Base-by-base conservation (phyloP, 805 yeast genomes). In the Metschnikowia gruessii region DNA sequence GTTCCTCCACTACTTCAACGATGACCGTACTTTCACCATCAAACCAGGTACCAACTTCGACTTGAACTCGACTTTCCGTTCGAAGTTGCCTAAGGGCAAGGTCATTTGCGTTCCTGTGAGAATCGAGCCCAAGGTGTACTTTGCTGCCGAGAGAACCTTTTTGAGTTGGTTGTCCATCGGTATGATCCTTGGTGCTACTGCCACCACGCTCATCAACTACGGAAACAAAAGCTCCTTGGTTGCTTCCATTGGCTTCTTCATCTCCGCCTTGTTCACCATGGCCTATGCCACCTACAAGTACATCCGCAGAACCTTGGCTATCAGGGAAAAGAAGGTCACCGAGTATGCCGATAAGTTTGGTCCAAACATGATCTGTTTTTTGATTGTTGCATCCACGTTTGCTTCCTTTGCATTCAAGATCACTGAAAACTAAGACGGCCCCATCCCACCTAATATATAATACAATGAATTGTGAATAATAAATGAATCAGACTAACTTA, bases 71-170 rank as follows among this genome's bases (percentile, higher is more conserved):
- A 65, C 75, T 7, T 65, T 66, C 76, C 81, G 57, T 45, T 75
- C 83, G 52, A 69, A 66, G 49, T 86, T 94, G 10, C 98, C 99
- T 18, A 82, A 86, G 35, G 99, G 98, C 1, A 91, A 90, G 66
- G 76, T 79, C 37, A 87, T 94, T 49, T 81, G 90, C 60, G 94
- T 94, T 8, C 99, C 98, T 2, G 95, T 94, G 32, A 80, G 99
- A 60, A 91, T 94, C 31, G 99, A 94, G 68, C 99, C 99, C 48
- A 94, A 94, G 70, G 99, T 94, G n/a, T 94, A 94, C 65, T 94
- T 94, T 68, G 99, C 99, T 6, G 89, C 95, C 19, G 99, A 94
- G 67, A 82, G 99, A 70, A 94, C 99, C 0, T 92, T 83, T 61
- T 74, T 94, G 52, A 81, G 95, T 34, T 94, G 99, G 99, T 70